Evolutionary conservation across 1,139 yeast species (phyloP), one percentile per base, ranked within the genome.

Genomic region (Magnusiomyces tetraspermus): DNA sequence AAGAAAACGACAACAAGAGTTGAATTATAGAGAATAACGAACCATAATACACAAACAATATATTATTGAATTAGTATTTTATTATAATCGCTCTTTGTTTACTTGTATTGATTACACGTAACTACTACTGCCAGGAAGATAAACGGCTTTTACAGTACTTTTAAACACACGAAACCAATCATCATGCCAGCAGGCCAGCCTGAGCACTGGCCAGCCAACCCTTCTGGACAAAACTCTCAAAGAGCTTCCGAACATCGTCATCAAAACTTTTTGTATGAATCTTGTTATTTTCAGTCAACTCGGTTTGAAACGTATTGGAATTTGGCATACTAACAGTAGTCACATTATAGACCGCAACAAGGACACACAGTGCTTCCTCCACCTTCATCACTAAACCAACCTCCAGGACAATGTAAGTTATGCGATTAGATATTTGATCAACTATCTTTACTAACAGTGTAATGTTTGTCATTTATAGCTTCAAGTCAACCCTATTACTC

Each of bases 401-500:
- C 57, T 21, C 45, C 55, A 11, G 60, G 54, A 23, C 54, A 60
- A 45, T 51, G 62, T 57, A 58, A 50, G 59, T 57, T 4, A 15
- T 24, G 22, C 13, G 33, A 30, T 8, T 17, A 17, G 23, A 28
- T 19, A 43, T 19, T 15, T 33, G 19, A 28, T 23, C 2, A 22
- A 26, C 30, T 31, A 33, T 22, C 46, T 23, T 22, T 30, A 13
- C 13, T 11, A 28, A 22, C 21, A 17, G 3, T 33, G 31, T 41
- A 24, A 19, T 43, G 22, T 33, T 4, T 13, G 17, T 30, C 21
- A 13, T 17, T 41, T 19, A 17, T 22, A 51, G 53, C 45, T 36
- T 43, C 52, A 13, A 38, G 48, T 28, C 57, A 48, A 41, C 45
- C 53, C 17, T 78, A 68, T 63, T 74, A 72, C 55, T 78, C 79